phyloP scores from a whole-genome alignment of 306 rosid genomes.

The Quercus parvula region DNA sequence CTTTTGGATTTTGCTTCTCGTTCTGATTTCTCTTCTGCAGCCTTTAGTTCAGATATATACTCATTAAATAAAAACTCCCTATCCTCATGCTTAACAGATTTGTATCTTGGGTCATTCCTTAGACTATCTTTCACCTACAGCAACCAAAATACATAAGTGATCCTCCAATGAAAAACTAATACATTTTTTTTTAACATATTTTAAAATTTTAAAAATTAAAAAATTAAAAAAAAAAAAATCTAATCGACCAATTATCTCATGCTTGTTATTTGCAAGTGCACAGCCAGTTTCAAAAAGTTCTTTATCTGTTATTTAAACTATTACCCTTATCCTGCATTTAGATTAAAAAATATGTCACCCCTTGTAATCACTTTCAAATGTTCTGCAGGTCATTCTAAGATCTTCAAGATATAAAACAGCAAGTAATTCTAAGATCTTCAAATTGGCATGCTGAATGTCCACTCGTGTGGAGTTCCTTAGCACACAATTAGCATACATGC shows the following conservation, averaged over 20 bases:
- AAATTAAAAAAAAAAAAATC: background rate
- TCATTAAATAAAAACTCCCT: constrained; percentile 75
- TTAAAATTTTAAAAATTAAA: too few species aligned
- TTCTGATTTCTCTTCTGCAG: constrained; percentile 69
- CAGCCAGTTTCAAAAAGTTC: background rate
- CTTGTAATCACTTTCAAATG: background rate
- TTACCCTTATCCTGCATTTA: background rate
- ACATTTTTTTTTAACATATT: background rate
- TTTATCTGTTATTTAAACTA: background rate
- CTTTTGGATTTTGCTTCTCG: constrained; percentile 72
- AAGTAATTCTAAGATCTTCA: too few species aligned
- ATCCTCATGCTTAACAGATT: constrained; percentile 77
- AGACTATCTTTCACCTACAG: constrained; percentile 80
- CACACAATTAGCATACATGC: too few species aligned
- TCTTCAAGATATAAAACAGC: too few species aligned
- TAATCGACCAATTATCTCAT: background rate
- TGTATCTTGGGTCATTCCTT: constrained; percentile 82
- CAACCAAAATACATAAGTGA: constrained; percentile 27
- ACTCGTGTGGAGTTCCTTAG: too few species aligned
- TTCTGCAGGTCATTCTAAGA: background rate
- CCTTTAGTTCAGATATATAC: constrained; percentile 76
- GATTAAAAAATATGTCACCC: background rate
- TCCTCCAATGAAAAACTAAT: background rate
- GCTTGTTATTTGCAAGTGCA: too few species aligned
- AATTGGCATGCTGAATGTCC: too few species aligned